Evolutionary conservation across 2,329 filamentous ascomycete genomes (phyloP).

Genomic region (Colletotrichum tamarilloi): DNA sequence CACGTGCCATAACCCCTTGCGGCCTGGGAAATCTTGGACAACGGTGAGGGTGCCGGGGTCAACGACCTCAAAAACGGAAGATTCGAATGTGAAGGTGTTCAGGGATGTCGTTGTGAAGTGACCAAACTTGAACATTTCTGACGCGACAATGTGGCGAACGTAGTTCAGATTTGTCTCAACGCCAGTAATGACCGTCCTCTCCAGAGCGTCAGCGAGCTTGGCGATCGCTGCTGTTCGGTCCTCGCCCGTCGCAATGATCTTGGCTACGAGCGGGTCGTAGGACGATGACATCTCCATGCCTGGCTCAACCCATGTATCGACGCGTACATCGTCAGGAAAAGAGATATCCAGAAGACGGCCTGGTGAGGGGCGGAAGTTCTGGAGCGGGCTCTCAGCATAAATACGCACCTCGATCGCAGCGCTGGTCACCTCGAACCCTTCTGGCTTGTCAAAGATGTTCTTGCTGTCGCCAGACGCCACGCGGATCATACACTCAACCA

Average conservation of each 20-base stretch:
- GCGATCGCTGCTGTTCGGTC: slow-evolving; percentile 70
- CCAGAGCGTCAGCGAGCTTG: slow-evolving; percentile 71
- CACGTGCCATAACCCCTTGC: slow-evolving; percentile 49
- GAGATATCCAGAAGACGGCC: slow-evolving; percentile 72
- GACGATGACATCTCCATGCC: slow-evolving; percentile 79
- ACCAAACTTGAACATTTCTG: slow-evolving; percentile 42
- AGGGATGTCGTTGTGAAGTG: slow-evolving; percentile 48
- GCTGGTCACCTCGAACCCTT: slow-evolving; percentile 60
- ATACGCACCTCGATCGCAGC: slow-evolving; percentile 79
- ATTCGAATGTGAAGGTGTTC: slow-evolving; percentile 43
- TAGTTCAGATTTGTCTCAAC: slow-evolving; percentile 50
- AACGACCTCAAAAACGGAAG: slow-evolving; percentile 48
- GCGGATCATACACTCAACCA: slow-evolving; percentile 46
- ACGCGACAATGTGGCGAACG: slow-evolving; percentile 43
- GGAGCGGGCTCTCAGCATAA: slow-evolving; percentile 76
- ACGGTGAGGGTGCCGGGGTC: slow-evolving; percentile 49
- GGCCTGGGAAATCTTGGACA: slow-evolving; percentile 54
- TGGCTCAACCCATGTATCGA: slow-evolving; percentile 76
- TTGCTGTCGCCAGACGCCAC: slow-evolving; percentile 58
- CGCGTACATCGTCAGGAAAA: slow-evolving; percentile 67
- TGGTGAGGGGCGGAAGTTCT: slow-evolving; percentile 75
- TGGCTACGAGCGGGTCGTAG: slow-evolving; percentile 83
- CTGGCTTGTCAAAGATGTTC: slow-evolving; percentile 18
- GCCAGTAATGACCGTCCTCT: slow-evolving; percentile 51
- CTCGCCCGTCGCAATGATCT: slow-evolving; percentile 74